phyloP scores from a whole-genome alignment of 176 grass and related monocot genomes.

The Musa troglodytarum region DNA sequence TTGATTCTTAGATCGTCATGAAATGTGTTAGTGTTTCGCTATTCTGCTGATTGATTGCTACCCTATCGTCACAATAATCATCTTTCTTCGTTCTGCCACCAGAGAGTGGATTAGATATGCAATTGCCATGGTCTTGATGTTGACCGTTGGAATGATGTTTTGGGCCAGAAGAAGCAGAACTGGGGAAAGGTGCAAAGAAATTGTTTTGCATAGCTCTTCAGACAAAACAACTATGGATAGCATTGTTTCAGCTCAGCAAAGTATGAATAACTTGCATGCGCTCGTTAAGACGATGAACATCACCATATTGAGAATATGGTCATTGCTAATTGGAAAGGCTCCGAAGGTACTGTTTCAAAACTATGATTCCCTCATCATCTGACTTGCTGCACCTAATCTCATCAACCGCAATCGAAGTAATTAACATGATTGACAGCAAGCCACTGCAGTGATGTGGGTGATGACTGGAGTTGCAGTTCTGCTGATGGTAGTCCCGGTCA shows the following conservation, averaged over 20 bases:
- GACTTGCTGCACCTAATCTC: too few relatives aligned
- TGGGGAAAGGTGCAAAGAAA: slow-evolving; percentile 35
- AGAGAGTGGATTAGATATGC: slow-evolving; percentile 62
- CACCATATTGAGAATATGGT: slow-evolving; percentile 61
- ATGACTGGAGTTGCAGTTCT: slow-evolving; percentile 39
- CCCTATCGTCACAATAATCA: background rate
- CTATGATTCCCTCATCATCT: too few relatives aligned
- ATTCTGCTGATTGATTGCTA: background rate
- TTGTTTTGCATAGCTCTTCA: slow-evolving; percentile 45
- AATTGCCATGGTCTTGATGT: slow-evolving; percentile 22
- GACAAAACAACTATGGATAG: slow-evolving; percentile 74
- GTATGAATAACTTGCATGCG: slow-evolving; percentile 36
- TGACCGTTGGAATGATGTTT: slow-evolving; percentile 37
- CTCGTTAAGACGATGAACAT: slow-evolving; percentile 48
- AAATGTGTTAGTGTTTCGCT: background rate
- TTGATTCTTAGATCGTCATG: background rate
- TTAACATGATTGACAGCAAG: slow-evolving; percentile 35
- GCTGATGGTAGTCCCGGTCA: slow-evolving; percentile 49
- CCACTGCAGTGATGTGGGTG: slow-evolving; percentile 45
- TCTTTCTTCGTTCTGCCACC: background rate
- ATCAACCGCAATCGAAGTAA: too few relatives aligned
- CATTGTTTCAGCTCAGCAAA: slow-evolving; percentile 66
- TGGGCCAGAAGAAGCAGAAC: slow-evolving; percentile 42
- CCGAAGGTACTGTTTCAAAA: slow-evolving; percentile 36
- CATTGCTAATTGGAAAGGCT: slow-evolving; percentile 38